These are phyloP conservation scores for Botrytis medusae DNA, from an alignment of 2,329 filamentous ascomycete genomes.

Conservation along the genomic window DNA sequence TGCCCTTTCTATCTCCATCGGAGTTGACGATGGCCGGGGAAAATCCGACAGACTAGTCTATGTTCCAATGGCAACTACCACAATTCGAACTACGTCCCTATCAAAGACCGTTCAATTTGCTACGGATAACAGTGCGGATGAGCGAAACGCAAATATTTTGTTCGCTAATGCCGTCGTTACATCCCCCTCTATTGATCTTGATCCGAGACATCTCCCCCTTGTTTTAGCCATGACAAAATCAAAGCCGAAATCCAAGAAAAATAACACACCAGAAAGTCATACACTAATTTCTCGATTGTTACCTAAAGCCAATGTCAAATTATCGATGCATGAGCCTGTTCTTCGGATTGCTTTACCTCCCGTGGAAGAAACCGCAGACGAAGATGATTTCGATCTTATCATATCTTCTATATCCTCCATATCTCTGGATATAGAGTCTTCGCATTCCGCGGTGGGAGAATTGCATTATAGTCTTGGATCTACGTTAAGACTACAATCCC, in stretches of 20 bases:
- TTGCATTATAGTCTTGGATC: conserved; percentile 84
- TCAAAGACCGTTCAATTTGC: conserved; percentile 88
- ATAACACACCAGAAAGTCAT: conserved; percentile 54
- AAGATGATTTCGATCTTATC: conserved; percentile 88
- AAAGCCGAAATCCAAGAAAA: conserved; percentile 46
- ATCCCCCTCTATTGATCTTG: conserved; percentile 89
- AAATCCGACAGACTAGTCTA: conserved; percentile 87
- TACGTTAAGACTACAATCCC: conserved; percentile 78
- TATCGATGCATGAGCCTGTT: conserved; percentile 96
- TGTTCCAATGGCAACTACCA: conserved; percentile 96
- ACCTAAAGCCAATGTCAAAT: conserved; percentile 90
- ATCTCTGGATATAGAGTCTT: conserved; percentile 90
- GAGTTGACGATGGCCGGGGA: conserved; percentile 84
- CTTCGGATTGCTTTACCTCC: conserved; percentile 84
- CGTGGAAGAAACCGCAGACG: conserved; percentile 61
- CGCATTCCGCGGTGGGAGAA: conserved; percentile 82
- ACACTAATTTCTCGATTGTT: conserved; percentile 83
- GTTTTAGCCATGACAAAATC: conserved; percentile 73
- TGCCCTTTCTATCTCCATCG: conserved; percentile 87
- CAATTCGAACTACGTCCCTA: conserved; percentile 86
- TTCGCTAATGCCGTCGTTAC: conserved; percentile 96
- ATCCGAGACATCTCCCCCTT: conserved; percentile 86
- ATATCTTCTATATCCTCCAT: conserved; percentile 94
- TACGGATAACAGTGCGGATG: conserved; percentile 68
- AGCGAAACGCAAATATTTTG: conserved; percentile 92